These are phyloP conservation scores for Sclerotinia nivalis DNA, from an alignment of 2,329 filamentous ascomycete genomes.

Conservation along the genomic window DNA sequence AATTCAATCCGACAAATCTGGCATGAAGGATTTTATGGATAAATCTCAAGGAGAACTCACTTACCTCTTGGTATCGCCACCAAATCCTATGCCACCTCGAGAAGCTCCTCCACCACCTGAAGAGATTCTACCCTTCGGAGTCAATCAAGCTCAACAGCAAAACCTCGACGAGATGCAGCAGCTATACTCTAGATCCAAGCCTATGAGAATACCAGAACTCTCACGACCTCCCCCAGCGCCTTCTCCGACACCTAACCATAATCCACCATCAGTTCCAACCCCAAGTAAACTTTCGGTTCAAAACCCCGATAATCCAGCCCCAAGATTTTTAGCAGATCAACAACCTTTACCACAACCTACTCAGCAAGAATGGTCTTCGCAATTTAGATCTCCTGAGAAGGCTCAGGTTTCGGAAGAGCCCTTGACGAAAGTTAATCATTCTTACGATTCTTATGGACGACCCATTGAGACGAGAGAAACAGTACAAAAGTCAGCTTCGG, in stretches of 20 bases:
- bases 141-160: conserved; percentile 44
- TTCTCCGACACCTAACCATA: conserved; percentile 58
- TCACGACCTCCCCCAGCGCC: conserved; percentile 44
- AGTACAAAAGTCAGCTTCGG: conserved; percentile 53
- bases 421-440: conserved; percentile 58
- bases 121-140: conserved; percentile 53
- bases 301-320: conserved; percentile 50
- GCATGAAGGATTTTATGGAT: conserved; percentile 62
- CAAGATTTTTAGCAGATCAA: conserved; percentile 55
- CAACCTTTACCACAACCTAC: conserved; percentile 46
- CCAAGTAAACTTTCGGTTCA: conserved; percentile 44
- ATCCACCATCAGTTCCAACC: conserved; percentile 53
- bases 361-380: conserved; percentile 43
- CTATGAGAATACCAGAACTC: conserved; percentile 54
- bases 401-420: conserved; percentile 51
- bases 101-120: conserved; percentile 62
- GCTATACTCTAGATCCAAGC: conserved; percentile 54
- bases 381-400: conserved; percentile 37
- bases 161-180: conserved; percentile 40
- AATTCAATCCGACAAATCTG: conserved; percentile 48
- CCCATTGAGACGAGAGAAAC: conserved; percentile 47
- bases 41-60: conserved; percentile 66
- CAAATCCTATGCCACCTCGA: conserved; percentile 64
- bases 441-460: conserved; percentile 58
- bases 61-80: conserved; percentile 67